These are phyloP conservation scores for Citrus glauca DNA, from an alignment of 345 rosid species.

Conservation along the genomic window DNA sequence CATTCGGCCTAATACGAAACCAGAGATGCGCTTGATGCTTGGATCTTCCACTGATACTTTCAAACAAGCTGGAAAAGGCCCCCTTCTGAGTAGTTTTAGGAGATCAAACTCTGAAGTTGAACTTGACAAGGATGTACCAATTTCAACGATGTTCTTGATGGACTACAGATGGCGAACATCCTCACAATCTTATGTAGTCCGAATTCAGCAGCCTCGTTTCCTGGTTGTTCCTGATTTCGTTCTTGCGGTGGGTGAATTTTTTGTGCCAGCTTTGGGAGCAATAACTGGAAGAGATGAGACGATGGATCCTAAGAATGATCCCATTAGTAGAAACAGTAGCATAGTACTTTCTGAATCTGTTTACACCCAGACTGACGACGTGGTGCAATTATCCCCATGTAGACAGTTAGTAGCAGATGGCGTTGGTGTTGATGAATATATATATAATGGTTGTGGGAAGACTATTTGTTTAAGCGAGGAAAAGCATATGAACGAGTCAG, in stretches of 20 bases:
- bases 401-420: constrained; percentile 83
- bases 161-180: constrained; percentile 90
- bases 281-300: constrained; percentile 94
- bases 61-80: constrained; percentile 61
- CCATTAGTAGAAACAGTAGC: constrained; percentile 61
- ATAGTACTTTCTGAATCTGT: constrained; percentile 68
- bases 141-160: constrained; percentile 91
- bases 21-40: constrained; percentile 99
- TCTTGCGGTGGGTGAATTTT: constrained; percentile 89
- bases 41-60: constrained; percentile 90
- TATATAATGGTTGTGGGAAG: constrained; percentile 90
- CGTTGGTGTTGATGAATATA: constrained; percentile 73
- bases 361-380: constrained; percentile 73
- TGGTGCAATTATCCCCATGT: constrained; percentile 73
- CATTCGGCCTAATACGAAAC: constrained; percentile 77
- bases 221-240: constrained; percentile 98
- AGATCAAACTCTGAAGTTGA: constrained; percentile 43
- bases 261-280: constrained; percentile 84
- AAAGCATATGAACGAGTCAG: constrained; percentile 38
- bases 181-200: constrained; percentile 79
- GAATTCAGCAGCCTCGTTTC: constrained; percentile 91
- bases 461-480: constrained; percentile 60
- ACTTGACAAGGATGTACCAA: constrained; percentile 51
- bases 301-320: constrained; percentile 90
- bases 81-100: constrained; percentile 48